phyloP scores from a whole-genome alignment of 345 rosid genomes.

The Barbarea vulgaris region DNA sequence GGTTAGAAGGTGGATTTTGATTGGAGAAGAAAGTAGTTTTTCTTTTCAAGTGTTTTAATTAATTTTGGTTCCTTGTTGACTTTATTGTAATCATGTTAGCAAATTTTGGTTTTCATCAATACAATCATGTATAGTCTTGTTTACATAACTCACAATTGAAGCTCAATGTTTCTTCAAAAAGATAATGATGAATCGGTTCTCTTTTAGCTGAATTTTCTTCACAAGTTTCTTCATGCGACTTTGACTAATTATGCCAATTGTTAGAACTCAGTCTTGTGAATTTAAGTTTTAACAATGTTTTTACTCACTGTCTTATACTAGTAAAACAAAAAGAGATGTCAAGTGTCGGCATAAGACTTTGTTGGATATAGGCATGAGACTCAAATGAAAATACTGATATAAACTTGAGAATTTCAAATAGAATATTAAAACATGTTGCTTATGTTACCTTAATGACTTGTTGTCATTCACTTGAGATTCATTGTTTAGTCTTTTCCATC shows the following conservation, averaged over 20 bases:
- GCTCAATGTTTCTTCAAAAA: conserved; percentile 11
- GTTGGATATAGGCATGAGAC: conserved; percentile 1
- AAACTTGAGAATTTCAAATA: not conserved
- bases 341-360: not conserved
- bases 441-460: not conserved
- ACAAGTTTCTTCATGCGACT: no score
- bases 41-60: conserved; percentile 31
- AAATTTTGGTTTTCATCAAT: conserved; percentile 24
- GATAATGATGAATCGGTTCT: no score
- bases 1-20: conserved; percentile 25
- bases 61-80: conserved; percentile 8
- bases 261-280: not conserved
- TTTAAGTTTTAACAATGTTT: not conserved
- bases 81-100: not conserved
- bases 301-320: not conserved
- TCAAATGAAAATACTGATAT: not conserved
- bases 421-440: not conserved
- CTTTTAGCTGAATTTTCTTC: not conserved
- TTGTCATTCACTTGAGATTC: not conserved
- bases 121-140: conserved; percentile 15
- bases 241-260: not conserved
- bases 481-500: not conserved
- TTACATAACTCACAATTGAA: conserved; percentile 7
- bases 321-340: not conserved
- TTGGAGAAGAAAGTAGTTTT: conserved; percentile 25